Conservation (phyloP, 306 rosid genomes). For the Hippophae rhamnoides region DNA sequence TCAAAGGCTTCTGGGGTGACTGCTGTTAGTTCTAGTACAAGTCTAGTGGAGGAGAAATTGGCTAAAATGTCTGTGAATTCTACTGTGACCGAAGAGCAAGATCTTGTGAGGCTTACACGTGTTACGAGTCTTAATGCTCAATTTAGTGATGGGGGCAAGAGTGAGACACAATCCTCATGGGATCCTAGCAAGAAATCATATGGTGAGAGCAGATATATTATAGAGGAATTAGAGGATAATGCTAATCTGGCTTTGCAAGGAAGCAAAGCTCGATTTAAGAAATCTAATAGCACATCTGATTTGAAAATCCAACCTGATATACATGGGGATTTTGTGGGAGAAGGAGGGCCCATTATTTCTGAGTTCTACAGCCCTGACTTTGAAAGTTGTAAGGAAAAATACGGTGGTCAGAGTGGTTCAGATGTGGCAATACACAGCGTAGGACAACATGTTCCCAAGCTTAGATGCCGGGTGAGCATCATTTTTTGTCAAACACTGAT, state of each 20-base stretch:
- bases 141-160: conserved; percentile 30
- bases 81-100: conserved; percentile 32
- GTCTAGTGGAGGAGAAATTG: conserved; percentile 32
- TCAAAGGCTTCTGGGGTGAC: conserved; percentile 28
- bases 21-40: conserved; percentile 24
- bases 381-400: conserved; percentile 43
- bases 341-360: conserved; percentile 51
- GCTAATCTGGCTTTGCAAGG: conserved; percentile 22
- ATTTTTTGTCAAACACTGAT: conserved; percentile 14
- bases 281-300: conserved; percentile 73
- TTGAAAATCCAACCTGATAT: conserved; percentile 38
- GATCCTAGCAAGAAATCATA: conserved; percentile 27
- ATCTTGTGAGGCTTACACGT: conserved; percentile 15
- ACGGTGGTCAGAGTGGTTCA: conserved; percentile 40
- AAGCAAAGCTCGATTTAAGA: conserved; percentile 44
- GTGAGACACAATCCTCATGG: conserved; percentile 23
- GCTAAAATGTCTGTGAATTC: conserved; percentile 29
- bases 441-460: conserved; percentile 63
- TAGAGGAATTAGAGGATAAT: conserved; percentile 33
- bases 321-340: conserved; percentile 21
- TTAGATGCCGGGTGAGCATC: conserved; percentile 77
- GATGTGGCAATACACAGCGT: conserved; percentile 48
- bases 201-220: conserved; percentile 21
- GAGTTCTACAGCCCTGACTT: conserved; percentile 59
- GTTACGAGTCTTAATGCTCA: conserved; percentile 30